Base-by-base conservation (phyloP, 441 rosid genomes). In the Syzygium syzygioides region DNA sequence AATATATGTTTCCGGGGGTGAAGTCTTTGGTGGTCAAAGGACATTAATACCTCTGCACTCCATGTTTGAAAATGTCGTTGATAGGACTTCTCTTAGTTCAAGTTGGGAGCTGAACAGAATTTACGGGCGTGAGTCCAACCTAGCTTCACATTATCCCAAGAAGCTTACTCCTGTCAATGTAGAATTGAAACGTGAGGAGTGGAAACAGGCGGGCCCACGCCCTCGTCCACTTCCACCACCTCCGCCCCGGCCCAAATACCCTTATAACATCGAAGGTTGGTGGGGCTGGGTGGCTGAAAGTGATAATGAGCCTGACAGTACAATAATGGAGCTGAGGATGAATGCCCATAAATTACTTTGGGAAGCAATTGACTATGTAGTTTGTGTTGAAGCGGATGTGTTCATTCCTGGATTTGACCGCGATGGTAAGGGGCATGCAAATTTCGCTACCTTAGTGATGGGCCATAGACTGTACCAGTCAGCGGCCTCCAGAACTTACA, bases 201-300 rank as follows among this genome's bases (percentile, higher is more conserved):
- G 95, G 97, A 93, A 95, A 90, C 92, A 87, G 85, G 93, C 92
- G 32, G 98, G 95, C 85, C 98, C 98, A 88, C 95, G 98, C 32
- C 99, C 99, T 87, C 98, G 96, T 45, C 99, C 99, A 20, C 98
- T 97, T 88, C 98, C 98, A 10, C 99, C 98, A 28, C 99, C 99
- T 87, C 98, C 98, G 0, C 95, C 98, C 76, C 94, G 96, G 85
- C 97, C 98, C 17, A 98, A 98, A 92, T 96, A 92, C 87, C 93
- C 97, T 54, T 94, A 98, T 68, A 98, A 96, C 90, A 94, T 97
- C 55, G 98, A 98, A 93, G 99, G 99, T 66, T 98, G 99, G 99
- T 98, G 99, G 99, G 99, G 99, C 90, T 98, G 99, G 99, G 99
- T 98, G 88, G 99, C 99, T 48, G 99, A 98, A 94, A 97, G 99